Evolutionary conservation across 2,329 filamentous ascomycete species (phyloP).

Genomic region (Trichoderma sp.): DNA sequence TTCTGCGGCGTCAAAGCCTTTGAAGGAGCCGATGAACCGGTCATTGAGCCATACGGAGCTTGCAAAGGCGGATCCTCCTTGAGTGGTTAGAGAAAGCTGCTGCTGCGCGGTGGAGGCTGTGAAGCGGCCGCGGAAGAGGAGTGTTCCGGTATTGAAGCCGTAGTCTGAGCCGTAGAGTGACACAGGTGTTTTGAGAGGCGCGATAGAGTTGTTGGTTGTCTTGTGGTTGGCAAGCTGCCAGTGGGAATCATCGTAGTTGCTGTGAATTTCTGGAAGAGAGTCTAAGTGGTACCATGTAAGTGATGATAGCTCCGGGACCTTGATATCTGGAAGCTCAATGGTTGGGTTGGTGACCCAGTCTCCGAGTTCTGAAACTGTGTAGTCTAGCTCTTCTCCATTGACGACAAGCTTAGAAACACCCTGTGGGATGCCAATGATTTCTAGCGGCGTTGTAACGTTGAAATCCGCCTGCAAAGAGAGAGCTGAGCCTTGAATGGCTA

Average conservation of each 20-base stretch:
- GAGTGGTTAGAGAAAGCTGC: constrained; percentile 57
- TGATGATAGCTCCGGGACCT: constrained; percentile 47
- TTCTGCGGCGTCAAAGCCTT: constrained; percentile 52
- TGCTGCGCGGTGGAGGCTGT: constrained; percentile 61
- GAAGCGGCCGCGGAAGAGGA: constrained; percentile 72
- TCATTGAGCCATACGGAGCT: constrained; percentile 66
- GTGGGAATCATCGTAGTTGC: constrained; percentile 65
- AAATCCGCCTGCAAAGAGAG: constrained; percentile 70
- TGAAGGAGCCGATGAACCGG: constrained; percentile 64
- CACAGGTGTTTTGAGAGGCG: constrained; percentile 60
- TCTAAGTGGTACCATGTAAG: constrained; percentile 71
- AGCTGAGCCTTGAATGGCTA: constrained; percentile 54
- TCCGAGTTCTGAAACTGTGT: constrained; percentile 43
- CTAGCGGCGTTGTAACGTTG: constrained; percentile 67
- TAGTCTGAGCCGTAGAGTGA: constrained; percentile 72
- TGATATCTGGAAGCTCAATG: constrained; percentile 50
- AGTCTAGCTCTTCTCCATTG: constrained; percentile 42
- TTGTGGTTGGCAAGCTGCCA: constrained; percentile 64
- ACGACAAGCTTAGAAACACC: constrained; percentile 47
- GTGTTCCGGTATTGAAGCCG: constrained; percentile 68
- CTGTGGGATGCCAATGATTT: constrained; percentile 64
- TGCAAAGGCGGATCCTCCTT: constrained; percentile 69
- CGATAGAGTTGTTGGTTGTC: constrained; percentile 61
- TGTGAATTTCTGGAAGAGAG: constrained; percentile 67
- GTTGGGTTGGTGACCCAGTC: constrained; percentile 52